A percentile compares a stretch with the other conserved stretches of the same genome.
Conservation (phyloP, 78 protist genomes). For the Planoprotostelium fungivorum region DNA sequence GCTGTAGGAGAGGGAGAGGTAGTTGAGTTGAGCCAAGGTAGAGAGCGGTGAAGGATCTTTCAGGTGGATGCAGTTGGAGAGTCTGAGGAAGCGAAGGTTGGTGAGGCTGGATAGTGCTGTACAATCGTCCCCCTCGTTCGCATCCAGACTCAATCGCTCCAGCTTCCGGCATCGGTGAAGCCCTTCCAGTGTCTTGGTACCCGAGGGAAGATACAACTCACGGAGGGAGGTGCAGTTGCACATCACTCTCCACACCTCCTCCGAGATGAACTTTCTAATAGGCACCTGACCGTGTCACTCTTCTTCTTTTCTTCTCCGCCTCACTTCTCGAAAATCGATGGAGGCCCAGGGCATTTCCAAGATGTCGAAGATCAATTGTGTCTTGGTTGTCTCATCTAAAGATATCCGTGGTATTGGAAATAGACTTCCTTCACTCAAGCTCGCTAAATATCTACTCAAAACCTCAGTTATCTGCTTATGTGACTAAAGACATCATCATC, state of each 20-base stretch:
- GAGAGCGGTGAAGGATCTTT: neutral
- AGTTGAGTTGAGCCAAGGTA: neutral
- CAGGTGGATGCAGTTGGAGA: neutral
- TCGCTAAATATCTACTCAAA: neutral
- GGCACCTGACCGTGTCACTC: neutral
- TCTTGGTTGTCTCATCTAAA: neutral
- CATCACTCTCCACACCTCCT: neutral
- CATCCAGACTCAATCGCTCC: neutral
- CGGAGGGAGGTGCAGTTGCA: neutral
- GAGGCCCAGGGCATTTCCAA: neutral
- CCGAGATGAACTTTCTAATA: neutral
- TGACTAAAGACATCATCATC: neutral
- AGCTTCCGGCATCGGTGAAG: neutral
- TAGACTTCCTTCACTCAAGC: neutral
- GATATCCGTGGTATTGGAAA: neutral
- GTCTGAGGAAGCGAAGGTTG: neutral
- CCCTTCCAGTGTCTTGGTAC: neutral
- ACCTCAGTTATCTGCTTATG: neutral
- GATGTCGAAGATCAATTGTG: neutral
- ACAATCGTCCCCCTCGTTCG: neutral
- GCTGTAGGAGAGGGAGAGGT: neutral
- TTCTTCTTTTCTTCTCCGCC: neutral
- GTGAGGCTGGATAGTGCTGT: neutral
- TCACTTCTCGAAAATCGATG: neutral
- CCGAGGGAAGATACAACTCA: neutral